Evolutionary conservation across 129 eudicot species (phyloP), one percentile per base, ranked within the genome.

Genomic region (Artemisia tridentata): DNA sequence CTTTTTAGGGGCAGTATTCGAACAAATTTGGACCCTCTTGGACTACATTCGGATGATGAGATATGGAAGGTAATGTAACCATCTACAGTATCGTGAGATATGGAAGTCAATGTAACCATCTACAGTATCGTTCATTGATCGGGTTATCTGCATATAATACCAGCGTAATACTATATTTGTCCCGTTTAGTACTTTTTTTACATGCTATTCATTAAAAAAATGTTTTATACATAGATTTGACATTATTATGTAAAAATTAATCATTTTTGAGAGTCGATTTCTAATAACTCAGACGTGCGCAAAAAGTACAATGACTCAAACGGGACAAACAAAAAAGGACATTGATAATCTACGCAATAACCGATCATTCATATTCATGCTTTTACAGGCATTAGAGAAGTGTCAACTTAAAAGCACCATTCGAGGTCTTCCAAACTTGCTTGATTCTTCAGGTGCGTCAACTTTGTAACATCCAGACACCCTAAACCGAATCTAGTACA

Each of bases 1-100:
- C 96, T 92, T 58, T 92, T 92, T 67, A 78, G 65, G 47, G 95
- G 97, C 2, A 87, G 88, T n/a, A 72, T 91, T 25, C 78, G 91
- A 65, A 78, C 95, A 49, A 91, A 91, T 41, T 53, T 91, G 79
- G 97, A 91, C 69, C 97, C 97, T 19, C 66, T 91, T 45, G 84
- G 86, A 61, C 80, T 83, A 10, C 77, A 92, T 61, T 76, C 98
- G 16, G 98, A 92, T 61, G 83, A 88, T 8, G 86, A 88, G 20
- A 81, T 92, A 77, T 88, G 98, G 96, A 74, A 86, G 89, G 96
- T 86, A 70, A 72, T 19, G 0, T n/a, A 17, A 62, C 14, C 43
- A 55, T 66, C n/a, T n/a, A n/a, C n/a, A n/a, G n/a, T n/a, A n/a
- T n/a, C n/a, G n/a, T n/a, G n/a, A n/a, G n/a, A n/a, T n/a, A n/a